Percentiles rank a stretch among this genome's conserved stretches.
Conservation (phyloP, 345 rosid genomes). For the Lumnitzera littorea region DNA sequence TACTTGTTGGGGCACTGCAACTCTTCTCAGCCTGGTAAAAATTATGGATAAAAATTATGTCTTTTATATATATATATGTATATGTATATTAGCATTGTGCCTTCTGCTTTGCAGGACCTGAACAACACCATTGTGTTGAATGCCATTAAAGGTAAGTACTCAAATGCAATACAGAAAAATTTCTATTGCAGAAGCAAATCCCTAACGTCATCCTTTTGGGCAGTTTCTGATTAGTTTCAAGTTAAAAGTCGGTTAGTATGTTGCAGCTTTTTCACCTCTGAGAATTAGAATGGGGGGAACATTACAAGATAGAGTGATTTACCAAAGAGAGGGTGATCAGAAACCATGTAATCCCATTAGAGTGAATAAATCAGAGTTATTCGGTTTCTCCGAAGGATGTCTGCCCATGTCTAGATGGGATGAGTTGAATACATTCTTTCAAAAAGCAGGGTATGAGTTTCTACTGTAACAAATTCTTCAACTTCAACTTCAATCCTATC, state of each 20-base stretch:
- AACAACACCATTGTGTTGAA: slow-evolving; percentile 43
- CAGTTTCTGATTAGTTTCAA: not conserved
- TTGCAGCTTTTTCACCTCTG: slow-evolving; percentile 64
- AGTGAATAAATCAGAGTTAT: slow-evolving; percentile 28
- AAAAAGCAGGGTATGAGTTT: slow-evolving; percentile 37
- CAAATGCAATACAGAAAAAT: not conserved
- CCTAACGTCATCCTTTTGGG: not conserved
- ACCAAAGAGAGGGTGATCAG: slow-evolving; percentile 26
- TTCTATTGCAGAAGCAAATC: not conserved
- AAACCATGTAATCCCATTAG: slow-evolving; percentile 37
- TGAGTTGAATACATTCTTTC: slow-evolving; percentile 46
- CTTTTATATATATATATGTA: too few species aligned
- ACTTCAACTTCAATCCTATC: too few species aligned
- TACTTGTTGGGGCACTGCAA: slow-evolving; percentile 40
- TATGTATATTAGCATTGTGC: not conserved
- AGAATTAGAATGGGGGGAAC: slow-evolving; percentile 81
- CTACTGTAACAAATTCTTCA: not conserved
- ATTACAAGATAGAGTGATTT: slow-evolving; percentile 49
- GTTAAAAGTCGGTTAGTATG: not conserved
- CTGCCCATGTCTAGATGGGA: slow-evolving; percentile 63
- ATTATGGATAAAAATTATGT: too few species aligned
- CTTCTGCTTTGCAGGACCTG: slow-evolving; percentile 40
- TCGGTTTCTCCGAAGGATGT: slow-evolving; percentile 67
- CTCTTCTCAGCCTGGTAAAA: slow-evolving; percentile 34
- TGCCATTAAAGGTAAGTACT: slow-evolving; percentile 48